Conservation (phyloP, 768 basidiomycete genomes). For the Arthromyces matolae region DNA sequence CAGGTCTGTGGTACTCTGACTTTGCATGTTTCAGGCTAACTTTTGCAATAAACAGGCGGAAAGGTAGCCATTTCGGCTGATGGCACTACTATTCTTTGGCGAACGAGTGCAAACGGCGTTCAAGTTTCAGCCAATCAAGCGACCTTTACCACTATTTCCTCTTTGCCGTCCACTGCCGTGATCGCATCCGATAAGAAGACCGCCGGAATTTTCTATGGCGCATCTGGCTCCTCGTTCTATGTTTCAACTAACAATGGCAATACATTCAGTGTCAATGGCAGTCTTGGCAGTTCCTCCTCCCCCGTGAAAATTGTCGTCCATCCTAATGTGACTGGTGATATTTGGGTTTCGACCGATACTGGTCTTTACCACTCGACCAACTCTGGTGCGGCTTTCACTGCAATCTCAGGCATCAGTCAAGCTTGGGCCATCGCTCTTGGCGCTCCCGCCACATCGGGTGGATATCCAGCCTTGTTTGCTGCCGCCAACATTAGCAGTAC, state of each 20-base stretch:
- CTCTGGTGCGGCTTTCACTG: conserved; percentile 45
- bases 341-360: conserved; percentile 61
- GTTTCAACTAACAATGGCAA: conserved; percentile 55
- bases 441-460: conserved; percentile 42
- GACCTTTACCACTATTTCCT: conserved; percentile 45
- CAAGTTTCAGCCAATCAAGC: conserved; percentile 48
- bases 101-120: conserved; percentile 44
- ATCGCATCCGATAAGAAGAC: conserved; percentile 65
- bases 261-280: conserved; percentile 42
- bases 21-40: background rate
- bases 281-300: conserved; percentile 45
- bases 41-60: conserved; percentile 23
- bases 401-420: conserved; percentile 41
- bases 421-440: conserved; percentile 61
- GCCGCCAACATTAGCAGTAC: conserved; percentile 48
- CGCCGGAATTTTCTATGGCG: conserved; percentile 57
- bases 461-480: conserved; percentile 53
- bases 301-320: conserved; percentile 53
- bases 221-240: conserved; percentile 53
- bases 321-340: conserved; percentile 50
- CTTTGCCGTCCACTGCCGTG: conserved; percentile 47
- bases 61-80: conserved; percentile 49
- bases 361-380: conserved; percentile 57
- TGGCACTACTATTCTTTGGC: conserved; percentile 58
- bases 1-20: conserved; percentile 21